These are phyloP conservation scores for Ligustrum vulgare DNA, from an alignment of 257 asterid species.

Conservation along the genomic window DNA sequence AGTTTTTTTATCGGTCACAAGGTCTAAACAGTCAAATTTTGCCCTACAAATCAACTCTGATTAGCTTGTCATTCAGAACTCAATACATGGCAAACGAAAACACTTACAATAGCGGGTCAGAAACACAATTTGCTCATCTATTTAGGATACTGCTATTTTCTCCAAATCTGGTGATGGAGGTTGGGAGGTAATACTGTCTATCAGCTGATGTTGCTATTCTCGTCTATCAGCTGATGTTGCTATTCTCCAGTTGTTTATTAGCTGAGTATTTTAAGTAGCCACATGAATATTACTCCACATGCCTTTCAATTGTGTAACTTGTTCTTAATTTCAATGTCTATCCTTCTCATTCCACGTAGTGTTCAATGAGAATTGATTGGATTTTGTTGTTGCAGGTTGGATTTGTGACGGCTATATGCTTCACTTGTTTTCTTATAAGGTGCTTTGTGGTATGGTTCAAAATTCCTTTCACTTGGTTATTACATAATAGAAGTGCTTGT, in stretches of 20 bases:
- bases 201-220: too few species aligned
- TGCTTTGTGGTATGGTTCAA: constrained; percentile 74
- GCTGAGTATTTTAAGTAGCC: not conserved
- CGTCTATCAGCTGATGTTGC: not conserved
- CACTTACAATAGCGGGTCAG: not conserved
- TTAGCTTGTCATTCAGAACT: constrained; percentile 2
- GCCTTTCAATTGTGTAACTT: constrained; percentile 2
- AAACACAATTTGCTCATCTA: not conserved
- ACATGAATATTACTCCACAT: not conserved
- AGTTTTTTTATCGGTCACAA: not conserved
- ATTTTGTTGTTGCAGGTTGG: constrained; percentile 63
- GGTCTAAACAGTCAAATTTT: not conserved
- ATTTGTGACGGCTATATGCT: constrained; percentile 92
- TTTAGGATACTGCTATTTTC: not conserved
- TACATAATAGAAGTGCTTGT: not conserved
- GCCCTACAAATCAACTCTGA: not conserved
- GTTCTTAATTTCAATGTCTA: not conserved
- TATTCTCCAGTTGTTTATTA: not conserved
- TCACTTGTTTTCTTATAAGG: constrained; percentile 82
- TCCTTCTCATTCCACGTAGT: not conserved
- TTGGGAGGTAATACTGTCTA: not conserved
- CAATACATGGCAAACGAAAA: not conserved
- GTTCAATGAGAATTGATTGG: constrained; percentile 20
- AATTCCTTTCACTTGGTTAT: constrained; percentile 21
- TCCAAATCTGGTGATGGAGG: not conserved